Base-by-base conservation (phyloP, 805 yeast species). In the Osmozyma mogii region DNA sequence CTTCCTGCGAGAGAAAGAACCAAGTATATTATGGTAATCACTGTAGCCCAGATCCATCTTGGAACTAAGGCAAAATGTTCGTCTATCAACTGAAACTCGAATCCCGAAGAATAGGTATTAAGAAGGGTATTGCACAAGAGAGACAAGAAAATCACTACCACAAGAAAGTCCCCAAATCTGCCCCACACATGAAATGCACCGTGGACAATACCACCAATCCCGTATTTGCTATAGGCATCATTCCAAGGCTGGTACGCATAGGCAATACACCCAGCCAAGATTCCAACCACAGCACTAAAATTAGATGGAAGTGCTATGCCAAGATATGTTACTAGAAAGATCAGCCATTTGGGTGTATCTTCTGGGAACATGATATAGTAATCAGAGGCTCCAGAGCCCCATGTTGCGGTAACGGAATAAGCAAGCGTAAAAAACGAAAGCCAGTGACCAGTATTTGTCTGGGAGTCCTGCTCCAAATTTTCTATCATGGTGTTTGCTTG, bases 131-230 rank as follows among this genome's bases (percentile, higher is more conserved):
- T 58, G 31, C 60, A 52, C 15, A 58, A 42, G 28, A 58, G 42
- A 7, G 62, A 56, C 9, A 58, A 32, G 43, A 41, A 57, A 28
- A 57, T 37, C 17, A 56, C 20, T 6, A 56, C 50, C 23, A 52
- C 48, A 15, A 56, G 45, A 37, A 58, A 52, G 31, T 53, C 52
- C 3, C 65, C 65, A 19, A 56, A 56, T 0, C 44, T 43, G 1
- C 60, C 61, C 64, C 65, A 60, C 2, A 59, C 59, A 24, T 39
- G 36, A 31, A 58, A 59, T 1, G 59, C 44, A 6, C 43, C 56
- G 24, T 35, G 41, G 11, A 58, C 34, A 4, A 58, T 30, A 0
- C 63, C 65, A 6, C 65, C 63, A 31, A 56, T 48, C 1, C 63
- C 61, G 32, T 38, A 41, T 6, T 32, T 17, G 11, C 40, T 33